Evolutionary conservation across 345 rosid species (phyloP).

Genomic region (Aquilaria sinensis): DNA sequence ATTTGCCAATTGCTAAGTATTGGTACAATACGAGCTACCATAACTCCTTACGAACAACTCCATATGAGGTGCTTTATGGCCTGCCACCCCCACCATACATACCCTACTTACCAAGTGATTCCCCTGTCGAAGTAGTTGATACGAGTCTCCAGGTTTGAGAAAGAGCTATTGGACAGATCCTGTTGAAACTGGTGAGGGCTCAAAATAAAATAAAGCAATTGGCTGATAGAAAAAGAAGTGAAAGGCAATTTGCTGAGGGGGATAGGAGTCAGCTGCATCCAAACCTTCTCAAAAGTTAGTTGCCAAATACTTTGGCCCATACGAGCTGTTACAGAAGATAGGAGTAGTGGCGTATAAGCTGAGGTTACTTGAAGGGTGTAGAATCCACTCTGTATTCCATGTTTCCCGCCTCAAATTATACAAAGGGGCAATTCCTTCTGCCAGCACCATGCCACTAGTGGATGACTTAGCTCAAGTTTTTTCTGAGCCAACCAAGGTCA

Average conservation of each 20-base stretch:
- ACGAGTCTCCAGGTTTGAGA: background rate
- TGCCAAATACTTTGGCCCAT: background rate
- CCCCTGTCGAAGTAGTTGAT: background rate
- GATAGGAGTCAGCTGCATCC: background rate
- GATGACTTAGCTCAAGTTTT: background rate
- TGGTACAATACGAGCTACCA: constrained; percentile 1
- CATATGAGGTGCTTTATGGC: background rate
- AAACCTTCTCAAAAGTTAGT: background rate
- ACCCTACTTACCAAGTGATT: background rate
- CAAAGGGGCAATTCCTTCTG: background rate
- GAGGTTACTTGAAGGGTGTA: background rate
- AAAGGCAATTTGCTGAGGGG: background rate
- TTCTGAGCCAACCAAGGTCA: background rate
- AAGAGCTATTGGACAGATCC: background rate
- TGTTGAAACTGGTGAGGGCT: background rate
- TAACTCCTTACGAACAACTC: background rate
- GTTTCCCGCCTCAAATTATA: background rate
- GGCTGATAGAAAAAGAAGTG: background rate
- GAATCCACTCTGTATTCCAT: background rate
- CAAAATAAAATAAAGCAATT: background rate
- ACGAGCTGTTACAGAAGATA: background rate
- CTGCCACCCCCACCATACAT: background rate
- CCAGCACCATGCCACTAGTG: background rate
- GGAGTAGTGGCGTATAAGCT: background rate
- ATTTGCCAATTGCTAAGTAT: background rate